Evolutionary conservation across 805 yeast genomes (phyloP), one percentile per base, ranked within the genome.

Genomic region (Kazachstania martiniae): DNA sequence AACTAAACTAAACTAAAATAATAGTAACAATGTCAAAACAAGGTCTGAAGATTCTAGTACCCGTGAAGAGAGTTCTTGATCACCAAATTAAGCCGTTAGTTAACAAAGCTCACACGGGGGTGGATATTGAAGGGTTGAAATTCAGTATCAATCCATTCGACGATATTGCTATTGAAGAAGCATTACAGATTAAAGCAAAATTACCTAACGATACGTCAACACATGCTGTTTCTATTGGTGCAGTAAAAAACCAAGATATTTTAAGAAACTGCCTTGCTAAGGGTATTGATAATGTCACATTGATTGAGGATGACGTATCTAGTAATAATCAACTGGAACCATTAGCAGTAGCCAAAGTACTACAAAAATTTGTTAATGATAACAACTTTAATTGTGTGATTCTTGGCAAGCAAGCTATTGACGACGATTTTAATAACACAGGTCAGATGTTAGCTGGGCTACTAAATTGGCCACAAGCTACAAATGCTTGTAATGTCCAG

Each of bases 161-260:
- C 62, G 98, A 91, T 61, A 91, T 91, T 53, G 98, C 98, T 7
- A 74, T 91, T 33, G 98, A 91, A 61, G 98, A 91, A 58, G 94
- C 97, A 1, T 64, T 87, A 26, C 72, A 78, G 45, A 70, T 91
- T 46, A 75, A 70, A 49, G 85, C 80, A 44, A 64, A 65, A 24
- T 24, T 37, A 18, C 60, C 79, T 54, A 76, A 77, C 49, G 69
- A 55, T 8, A 94, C 85, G 43, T 63, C 67, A 31, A 77, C 89
- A 41, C 95, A 87, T 53, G 94, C 91, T 5, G 95, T 89, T 10
- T 77, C 94, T 3, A 82, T 87, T 43, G 97, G 97, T 3, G 79
- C 91, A 21, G 50, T 76, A 15, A 86, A 86, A 53, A 70, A 94
- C 0, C 94, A 84, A 57, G 97, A 89, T 43, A 73, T 86, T 12